These are phyloP conservation scores for Suhomyces anneliseae DNA, from an alignment of 1,139 yeast genomes.

Conservation along the genomic window DNA sequence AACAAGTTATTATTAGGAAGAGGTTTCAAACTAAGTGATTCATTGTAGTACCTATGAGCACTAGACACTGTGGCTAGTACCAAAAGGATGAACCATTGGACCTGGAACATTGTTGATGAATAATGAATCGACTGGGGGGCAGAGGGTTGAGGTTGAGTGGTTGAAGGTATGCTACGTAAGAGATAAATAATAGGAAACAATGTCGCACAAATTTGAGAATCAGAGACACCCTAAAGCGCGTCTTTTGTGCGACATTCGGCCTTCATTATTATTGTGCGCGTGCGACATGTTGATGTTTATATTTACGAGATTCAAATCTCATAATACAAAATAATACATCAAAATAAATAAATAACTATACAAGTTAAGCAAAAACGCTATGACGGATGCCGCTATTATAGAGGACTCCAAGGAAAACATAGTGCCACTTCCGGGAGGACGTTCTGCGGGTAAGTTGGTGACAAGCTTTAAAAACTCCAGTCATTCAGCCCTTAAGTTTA, in stretches of 20 bases:
- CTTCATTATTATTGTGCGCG: no score
- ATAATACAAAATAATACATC: background rate
- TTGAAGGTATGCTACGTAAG: no score
- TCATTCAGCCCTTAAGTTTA: conserved; percentile 20
- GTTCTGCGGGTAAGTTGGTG: conserved; percentile 63
- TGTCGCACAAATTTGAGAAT: no score
- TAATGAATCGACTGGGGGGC: no score
- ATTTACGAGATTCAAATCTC: background rate
- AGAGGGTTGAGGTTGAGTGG: no score
- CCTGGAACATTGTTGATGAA: no score
- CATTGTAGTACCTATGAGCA: conserved; percentile 42
- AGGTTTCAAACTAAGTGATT: conserved; percentile 61
- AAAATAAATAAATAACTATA: no score
- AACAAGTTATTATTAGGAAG: conserved; percentile 68
- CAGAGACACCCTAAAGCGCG: background rate
- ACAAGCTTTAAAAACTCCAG: conserved; percentile 26
- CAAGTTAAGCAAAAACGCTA: background rate
- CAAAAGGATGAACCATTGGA: conserved; percentile 2
- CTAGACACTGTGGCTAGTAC: conserved; percentile 3
- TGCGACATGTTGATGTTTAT: conserved; percentile 4
- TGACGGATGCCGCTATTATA: conserved; percentile 47
- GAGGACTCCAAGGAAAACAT: conserved; percentile 83
- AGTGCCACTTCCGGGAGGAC: conserved; percentile 65
- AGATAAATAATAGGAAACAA: no score
- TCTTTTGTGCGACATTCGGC: conserved; percentile 1